Evolutionary conservation across 2,329 filamentous ascomycete species (phyloP), one percentile per base, ranked within the genome.

Genomic region (Thelonectria olida): DNA sequence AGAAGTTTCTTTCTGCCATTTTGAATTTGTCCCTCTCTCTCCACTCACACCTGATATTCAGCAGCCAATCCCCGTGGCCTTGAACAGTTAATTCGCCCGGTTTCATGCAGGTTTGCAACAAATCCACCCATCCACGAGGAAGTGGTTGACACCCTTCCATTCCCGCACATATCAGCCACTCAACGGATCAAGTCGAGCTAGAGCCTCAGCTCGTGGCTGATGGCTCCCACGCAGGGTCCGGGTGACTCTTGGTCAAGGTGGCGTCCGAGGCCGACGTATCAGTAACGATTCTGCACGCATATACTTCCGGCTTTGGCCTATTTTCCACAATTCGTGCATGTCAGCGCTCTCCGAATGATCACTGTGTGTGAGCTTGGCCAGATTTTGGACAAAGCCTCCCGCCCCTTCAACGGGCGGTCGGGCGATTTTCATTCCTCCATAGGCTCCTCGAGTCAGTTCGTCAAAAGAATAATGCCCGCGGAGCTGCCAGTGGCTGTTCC

Each of bases 191-290:
- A 52, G 31, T 31, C 28, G 19, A 49, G 44, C 42, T 61, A 56
- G 58, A 61, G 58, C 58, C 48, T 52, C 48, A 52, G 58, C 51
- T 60, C 45, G 45, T 54, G 51, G 38, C 57, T 57, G 51, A 45
- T 51, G 58, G 58, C 58, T 61, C 39, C 39, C 58, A 36, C 52
- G 38, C 41, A 41, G 9, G 22, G 13, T 52, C 47, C 58, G 57
- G 54, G 58, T 61, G 53, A 61, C 58, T 45, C 38, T 27, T 36
- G 36, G 58, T n/a, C 39, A 27, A 45, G 47, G 53, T 57, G 58
- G 45, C 49, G 44, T 36, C 38, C 22, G 17, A 27, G 22, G 17
- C 28, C 17, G 34, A 19, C 39, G 28, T 42, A 38, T 45, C 47
- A 58, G 51, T 58, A 52, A 45, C 20, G 54, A 25, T 38, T 17